Percentiles rank a stretch among this genome's conserved stretches.
Conservation (phyloP, 2,329 filamentous ascomycete genomes). For the Colletotrichum neosansevieriae region DNA sequence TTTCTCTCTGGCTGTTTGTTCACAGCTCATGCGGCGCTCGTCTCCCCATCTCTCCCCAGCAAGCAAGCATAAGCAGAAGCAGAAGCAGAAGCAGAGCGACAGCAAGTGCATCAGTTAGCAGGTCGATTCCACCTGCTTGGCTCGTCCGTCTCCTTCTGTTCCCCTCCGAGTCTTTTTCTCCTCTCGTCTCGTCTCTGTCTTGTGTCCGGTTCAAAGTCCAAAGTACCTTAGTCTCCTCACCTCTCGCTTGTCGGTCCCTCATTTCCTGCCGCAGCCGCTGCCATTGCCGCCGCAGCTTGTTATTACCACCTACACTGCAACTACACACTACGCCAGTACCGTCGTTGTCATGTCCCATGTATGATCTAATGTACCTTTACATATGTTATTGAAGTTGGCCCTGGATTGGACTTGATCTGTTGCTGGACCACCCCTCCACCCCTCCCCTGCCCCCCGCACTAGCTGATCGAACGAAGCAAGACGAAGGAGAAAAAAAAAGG, state of each 20-base stretch:
- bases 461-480: conserved; percentile 33
- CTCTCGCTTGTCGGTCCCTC: conserved; percentile 43
- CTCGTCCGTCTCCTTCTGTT: conserved; percentile 12
- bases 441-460: conserved; percentile 38
- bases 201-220: neutral
- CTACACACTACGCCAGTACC: conserved; percentile 5
- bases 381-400: conserved; percentile 33
- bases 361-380: conserved; percentile 38
- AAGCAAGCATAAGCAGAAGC: conserved; percentile 8
- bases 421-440: conserved; percentile 37
- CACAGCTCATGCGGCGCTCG: conserved; percentile 10
- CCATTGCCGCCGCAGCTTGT: conserved; percentile 35
- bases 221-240: conserved; percentile 46
- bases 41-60: conserved; percentile 15
- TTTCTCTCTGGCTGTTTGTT: neutral
- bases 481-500: conserved; percentile 1
- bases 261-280: conserved; percentile 49
- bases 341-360: conserved; percentile 25
- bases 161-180: conserved; percentile 9
- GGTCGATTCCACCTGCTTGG: conserved; percentile 25
- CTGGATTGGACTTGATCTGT: conserved; percentile 23
- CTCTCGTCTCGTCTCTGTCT: conserved; percentile 3
- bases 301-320: conserved; percentile 30
- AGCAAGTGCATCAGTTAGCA: conserved; percentile 9
- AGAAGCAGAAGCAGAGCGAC: conserved; percentile 15